Evolutionary conservation across 169 alveolate species (phyloP), one percentile per base, ranked within the genome.

Genomic region (Plasmodium berghei): DNA sequence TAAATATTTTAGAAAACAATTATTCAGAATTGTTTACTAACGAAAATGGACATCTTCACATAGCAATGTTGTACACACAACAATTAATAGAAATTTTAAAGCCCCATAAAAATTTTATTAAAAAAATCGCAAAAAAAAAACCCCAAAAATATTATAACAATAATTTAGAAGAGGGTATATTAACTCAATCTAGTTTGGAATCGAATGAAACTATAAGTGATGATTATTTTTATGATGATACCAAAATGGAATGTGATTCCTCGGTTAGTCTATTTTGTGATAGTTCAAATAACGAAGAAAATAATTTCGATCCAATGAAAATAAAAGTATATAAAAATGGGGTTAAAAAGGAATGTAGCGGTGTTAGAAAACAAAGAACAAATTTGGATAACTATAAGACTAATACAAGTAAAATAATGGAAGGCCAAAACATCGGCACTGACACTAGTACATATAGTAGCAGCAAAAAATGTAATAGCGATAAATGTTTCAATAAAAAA

Each of bases 201-300:
- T 45, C 90, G 14, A 55, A 83, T 67, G 40, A 83, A n/a, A 66
- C 85, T 1, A 18, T 83, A 67, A 83, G 90, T 56, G 90, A 83
- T 83, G 67, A 83, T 59, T 83, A 67, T 18, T 83, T 22, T 67
- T 83, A 83, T 55, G 85, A 83, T 67, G 75, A 83, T n/a, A 83
- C 69, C 22, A 54, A 48, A 67, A 83, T 85, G 20, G 85, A 83
- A 18, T 67, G 34, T 49, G 72, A 72, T 58, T 83, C 90, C 5
- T 83, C 90, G 9, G 90, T 67, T 56, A 83, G 90, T 26, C 62
- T 83, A 40, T 71, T 83, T 69, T 83, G 90, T 67, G 90, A 83
- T 18, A 69, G 62, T 12, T 83, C 90, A 22, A 55, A 67, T 55
- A 72, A 24, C 45, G 90, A 83, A 49, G 48, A 83, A 54, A 49